phyloP scores from a whole-genome alignment of 495 filamentous ascomycete species.

The Sabuloglossum arenarium region DNA sequence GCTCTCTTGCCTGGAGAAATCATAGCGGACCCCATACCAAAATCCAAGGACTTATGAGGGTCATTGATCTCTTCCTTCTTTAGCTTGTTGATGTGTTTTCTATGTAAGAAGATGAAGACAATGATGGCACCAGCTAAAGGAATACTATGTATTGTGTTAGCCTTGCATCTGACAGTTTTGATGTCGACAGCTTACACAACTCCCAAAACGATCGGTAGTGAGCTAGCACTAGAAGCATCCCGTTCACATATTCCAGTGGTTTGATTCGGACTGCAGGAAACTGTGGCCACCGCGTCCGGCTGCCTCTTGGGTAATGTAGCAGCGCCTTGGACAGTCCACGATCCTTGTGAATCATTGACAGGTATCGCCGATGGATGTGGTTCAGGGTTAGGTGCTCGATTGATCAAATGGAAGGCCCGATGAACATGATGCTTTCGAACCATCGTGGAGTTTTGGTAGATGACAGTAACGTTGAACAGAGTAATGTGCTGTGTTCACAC shows the following conservation, averaged over 20 bases:
- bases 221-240: constrained; percentile 29
- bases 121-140: constrained; percentile 47
- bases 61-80: constrained; percentile 65
- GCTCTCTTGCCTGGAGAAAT: constrained; percentile 16
- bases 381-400: neutral
- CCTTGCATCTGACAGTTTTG: neutral
- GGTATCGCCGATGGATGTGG: neutral
- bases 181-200: constrained; percentile 44
- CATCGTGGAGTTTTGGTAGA: neutral
- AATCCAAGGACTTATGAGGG: constrained; percentile 83
- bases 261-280: constrained; percentile 7
- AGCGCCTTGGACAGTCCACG: neutral
- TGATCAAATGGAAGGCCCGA: neutral
- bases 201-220: constrained; percentile 58
- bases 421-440: neutral
- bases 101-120: constrained; percentile 56
- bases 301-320: neutral
- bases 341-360: neutral
- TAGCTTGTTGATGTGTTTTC: constrained; percentile 51
- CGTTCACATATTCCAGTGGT: constrained; percentile 27
- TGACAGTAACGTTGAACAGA: neutral
- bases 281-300: neutral
- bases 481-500: neutral
- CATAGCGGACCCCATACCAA: constrained; percentile 34
- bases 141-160: constrained; percentile 31